These are phyloP conservation scores for Delonix regia DNA, from an alignment of 306 rosid genomes.

Conservation along the genomic window DNA sequence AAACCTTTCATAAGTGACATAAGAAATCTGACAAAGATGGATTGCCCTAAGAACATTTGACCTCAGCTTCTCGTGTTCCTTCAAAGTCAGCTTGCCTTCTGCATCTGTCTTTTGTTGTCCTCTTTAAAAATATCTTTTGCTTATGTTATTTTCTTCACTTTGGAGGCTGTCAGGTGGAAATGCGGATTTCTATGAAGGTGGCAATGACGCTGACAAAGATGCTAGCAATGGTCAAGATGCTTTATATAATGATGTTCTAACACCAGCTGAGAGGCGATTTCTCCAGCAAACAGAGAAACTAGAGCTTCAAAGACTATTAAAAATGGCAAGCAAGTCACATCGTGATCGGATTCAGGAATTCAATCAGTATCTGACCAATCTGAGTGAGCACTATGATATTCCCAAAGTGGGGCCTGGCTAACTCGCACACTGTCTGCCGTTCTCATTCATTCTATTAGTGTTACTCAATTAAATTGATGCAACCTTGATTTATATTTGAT, in stretches of 20 bases:
- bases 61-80: neutral
- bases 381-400: constrained; percentile 49
- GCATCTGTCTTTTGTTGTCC: neutral
- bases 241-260: constrained; percentile 33
- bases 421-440: neutral
- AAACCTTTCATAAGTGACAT: neutral
- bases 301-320: constrained; percentile 24
- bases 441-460: neutral
- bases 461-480: neutral
- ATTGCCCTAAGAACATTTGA: neutral
- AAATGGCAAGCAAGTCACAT: constrained; percentile 43
- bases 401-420: constrained; percentile 57
- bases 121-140: neutral
- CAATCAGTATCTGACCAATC: constrained; percentile 44
- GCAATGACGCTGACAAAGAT: constrained; percentile 16
- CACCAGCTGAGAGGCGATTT: constrained; percentile 43
- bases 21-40: neutral
- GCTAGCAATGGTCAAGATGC: neutral
- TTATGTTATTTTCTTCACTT: neutral
- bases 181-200: constrained; percentile 3
- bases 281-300: constrained; percentile 42
- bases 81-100: neutral
- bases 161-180: constrained; percentile 22
- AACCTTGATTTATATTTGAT: neutral
- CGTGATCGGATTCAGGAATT: constrained; percentile 38